phyloP scores from a whole-genome alignment of 345 rosid genomes.

The Euphorbia pulcherrima region DNA sequence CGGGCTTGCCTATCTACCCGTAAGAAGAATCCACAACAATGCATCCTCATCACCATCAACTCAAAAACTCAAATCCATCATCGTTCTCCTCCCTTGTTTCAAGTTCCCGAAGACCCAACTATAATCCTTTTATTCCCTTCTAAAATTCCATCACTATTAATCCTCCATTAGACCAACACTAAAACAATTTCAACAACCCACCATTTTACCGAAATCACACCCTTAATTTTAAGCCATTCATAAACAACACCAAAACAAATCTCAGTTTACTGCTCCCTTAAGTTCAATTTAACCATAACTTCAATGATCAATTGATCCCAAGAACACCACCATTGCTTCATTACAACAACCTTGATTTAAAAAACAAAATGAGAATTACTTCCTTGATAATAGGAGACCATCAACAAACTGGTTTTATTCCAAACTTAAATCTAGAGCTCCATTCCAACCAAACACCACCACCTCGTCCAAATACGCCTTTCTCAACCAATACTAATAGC shows the following conservation, averaged over 20 bases:
- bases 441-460: constrained; percentile 49
- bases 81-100: constrained; percentile 27
- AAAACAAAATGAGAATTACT: constrained; percentile 38
- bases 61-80: constrained; percentile 22
- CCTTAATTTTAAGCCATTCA: constrained; percentile 17
- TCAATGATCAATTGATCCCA: constrained; percentile 2
- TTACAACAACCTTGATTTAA: constrained; percentile 13
- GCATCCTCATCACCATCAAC: constrained; percentile 23
- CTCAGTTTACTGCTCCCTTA: constrained; percentile 34
- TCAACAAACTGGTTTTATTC: constrained; percentile 18
- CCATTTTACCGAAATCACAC: constrained; percentile 16
- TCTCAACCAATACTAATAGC: too few relatives aligned
- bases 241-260: constrained; percentile 9
- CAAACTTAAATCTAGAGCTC: too few relatives aligned
- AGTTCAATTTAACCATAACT: constrained; percentile 22
- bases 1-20: constrained; percentile 70
- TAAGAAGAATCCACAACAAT: constrained; percentile 35
- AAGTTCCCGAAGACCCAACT: constrained; percentile 12
- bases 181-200: constrained; percentile 18
- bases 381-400: constrained; percentile 52
- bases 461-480: constrained; percentile 8
- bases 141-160: too few relatives aligned
- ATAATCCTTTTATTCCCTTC: constrained; percentile 25
- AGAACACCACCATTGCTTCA: constrained; percentile 13
- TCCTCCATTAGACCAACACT: constrained; percentile 14